Conservation (phyloP, 2,329 filamentous ascomycete species). For the Microdochium trichocladiopsis region DNA sequence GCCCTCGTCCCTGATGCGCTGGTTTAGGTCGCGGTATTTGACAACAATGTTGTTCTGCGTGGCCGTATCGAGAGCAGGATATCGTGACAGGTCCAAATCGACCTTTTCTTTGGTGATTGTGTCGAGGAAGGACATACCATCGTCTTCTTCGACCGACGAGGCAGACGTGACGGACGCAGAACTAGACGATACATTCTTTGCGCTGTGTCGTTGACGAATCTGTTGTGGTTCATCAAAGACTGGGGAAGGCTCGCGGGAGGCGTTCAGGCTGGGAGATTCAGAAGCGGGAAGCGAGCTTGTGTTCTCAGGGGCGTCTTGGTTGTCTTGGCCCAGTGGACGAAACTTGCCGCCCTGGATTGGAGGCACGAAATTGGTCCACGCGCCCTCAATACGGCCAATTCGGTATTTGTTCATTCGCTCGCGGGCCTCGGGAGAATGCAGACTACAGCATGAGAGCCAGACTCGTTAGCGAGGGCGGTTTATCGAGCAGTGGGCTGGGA, state of each 20-base stretch:
- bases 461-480: conserved; percentile 2
- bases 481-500: conserved; percentile 7
- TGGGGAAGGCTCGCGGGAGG: conserved; percentile 45
- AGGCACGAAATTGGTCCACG: conserved; percentile 82
- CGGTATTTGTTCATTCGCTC: conserved; percentile 73
- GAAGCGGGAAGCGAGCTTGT: conserved; percentile 13
- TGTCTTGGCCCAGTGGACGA: conserved; percentile 34
- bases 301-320: conserved; percentile 17
- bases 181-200: conserved; percentile 8
- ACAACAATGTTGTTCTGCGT: conserved; percentile 70
- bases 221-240: conserved; percentile 40
- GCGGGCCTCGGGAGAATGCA: conserved; percentile 75
- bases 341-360: conserved; percentile 88
- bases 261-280: conserved; percentile 39
- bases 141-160: conserved; percentile 41
- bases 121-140: conserved; percentile 62
- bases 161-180: conserved; percentile 53
- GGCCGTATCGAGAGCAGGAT: conserved; percentile 66
- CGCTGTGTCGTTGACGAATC: conserved; percentile 16
- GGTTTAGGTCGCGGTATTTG: conserved; percentile 75
- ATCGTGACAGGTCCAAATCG: conserved; percentile 68
- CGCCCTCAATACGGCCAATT: conserved; percentile 73
- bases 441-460: conserved; percentile 36
- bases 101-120: conserved; percentile 68
- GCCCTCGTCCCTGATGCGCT: conserved; percentile 64